phyloP scores from a whole-genome alignment of 2,329 filamentous ascomycete species.

The Pezicula radicicola region DNA sequence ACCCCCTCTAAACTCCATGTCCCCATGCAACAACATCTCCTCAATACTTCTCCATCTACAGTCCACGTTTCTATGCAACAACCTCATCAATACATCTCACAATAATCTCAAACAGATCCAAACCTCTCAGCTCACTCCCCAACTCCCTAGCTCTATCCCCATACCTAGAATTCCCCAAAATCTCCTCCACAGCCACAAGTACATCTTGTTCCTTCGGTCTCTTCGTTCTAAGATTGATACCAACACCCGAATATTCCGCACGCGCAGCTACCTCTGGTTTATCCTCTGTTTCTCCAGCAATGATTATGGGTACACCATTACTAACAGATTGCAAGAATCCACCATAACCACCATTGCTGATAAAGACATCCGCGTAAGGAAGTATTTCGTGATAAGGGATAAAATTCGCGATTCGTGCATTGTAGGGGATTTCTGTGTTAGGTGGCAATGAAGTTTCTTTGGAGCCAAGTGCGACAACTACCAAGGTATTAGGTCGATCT shows the following conservation, averaged over 20 bases:
- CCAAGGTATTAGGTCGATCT: conserved; percentile 25
- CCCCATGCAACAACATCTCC: no score
- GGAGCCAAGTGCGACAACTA: conserved; percentile 27
- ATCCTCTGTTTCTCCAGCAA: conserved; percentile 31
- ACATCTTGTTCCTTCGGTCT: conserved; percentile 11
- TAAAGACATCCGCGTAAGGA: conserved; percentile 28
- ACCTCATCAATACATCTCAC: conserved; percentile 14
- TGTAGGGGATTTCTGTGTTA: conserved; percentile 23
- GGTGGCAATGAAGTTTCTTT: conserved; percentile 23
- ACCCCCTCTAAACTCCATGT: no score
- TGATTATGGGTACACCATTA: conserved; percentile 31
- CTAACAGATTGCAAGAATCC: conserved; percentile 30
- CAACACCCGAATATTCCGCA: conserved; percentile 32
- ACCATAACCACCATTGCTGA: conserved; percentile 35
- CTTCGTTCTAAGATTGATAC: conserved; percentile 27
- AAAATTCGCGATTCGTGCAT: conserved; percentile 31
- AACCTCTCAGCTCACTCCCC: conserved; percentile 11
- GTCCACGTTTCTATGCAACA: neutral
- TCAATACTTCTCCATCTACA: no score
- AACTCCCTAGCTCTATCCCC: conserved; percentile 10
- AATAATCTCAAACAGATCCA: conserved; percentile 15
- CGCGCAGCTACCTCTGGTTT: conserved; percentile 29
- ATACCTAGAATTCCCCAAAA: conserved; percentile 15
- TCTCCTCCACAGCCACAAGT: conserved; percentile 11
- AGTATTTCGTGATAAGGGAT: conserved; percentile 34